A percentile compares a stretch with the other conserved stretches of the same genome.
Evolutionary conservation across 345 rosid species (phyloP).

Genomic region (Jatropha curcas): DNA sequence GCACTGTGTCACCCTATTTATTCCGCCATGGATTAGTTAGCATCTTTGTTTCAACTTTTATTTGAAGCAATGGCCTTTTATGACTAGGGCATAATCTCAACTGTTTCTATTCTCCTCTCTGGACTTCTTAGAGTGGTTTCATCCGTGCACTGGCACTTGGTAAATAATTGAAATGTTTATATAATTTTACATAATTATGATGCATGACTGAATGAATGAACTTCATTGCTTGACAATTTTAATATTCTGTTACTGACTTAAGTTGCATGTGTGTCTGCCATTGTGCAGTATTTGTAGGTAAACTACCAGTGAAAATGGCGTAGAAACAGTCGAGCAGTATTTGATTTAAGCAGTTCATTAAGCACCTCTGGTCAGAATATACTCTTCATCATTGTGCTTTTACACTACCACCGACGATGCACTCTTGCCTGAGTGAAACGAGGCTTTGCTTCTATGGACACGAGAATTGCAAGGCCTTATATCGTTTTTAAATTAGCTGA

Average conservation of each 20-base stretch:
- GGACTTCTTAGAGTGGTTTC: background rate
- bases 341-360: background rate
- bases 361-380: background rate
- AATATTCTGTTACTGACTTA: background rate
- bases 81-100: background rate
- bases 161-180: background rate
- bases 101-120: background rate
- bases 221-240: background rate
- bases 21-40: background rate
- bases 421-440: conserved; percentile 2
- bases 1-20: too few species aligned
- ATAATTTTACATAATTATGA: too few species aligned
- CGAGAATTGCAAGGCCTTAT: background rate
- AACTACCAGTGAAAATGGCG: conserved; percentile 12
- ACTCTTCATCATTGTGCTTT: conserved; percentile 2
- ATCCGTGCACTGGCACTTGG: background rate
- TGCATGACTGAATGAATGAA: background rate
- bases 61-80: background rate
- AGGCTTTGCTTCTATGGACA: conserved; percentile 23
- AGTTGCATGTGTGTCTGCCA: conserved; percentile 8
- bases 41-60: background rate
- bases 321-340: conserved; percentile 2
- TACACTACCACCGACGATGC: conserved; percentile 9
- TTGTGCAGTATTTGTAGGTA: conserved; percentile 21
- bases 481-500: conserved; percentile 15